Evolutionary conservation across 768 basidiomycete species (phyloP).

Genomic region (Leccinum uliginosum): DNA sequence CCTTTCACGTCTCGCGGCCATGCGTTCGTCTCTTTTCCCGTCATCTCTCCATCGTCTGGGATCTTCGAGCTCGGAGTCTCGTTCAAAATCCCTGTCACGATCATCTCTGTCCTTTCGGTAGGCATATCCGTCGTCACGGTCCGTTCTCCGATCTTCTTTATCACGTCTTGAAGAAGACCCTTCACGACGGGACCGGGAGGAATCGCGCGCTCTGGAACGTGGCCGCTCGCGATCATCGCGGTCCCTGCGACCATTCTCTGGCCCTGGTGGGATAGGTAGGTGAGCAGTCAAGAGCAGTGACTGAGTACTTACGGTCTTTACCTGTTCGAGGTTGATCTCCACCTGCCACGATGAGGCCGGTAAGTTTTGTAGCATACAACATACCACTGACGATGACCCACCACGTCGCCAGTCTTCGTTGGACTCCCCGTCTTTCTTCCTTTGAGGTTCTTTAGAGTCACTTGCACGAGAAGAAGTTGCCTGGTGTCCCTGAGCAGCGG

Average conservation of each 20-base stretch:
- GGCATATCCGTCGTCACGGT: slow-evolving; percentile 28
- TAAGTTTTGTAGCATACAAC: background rate
- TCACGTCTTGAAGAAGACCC: slow-evolving; percentile 51
- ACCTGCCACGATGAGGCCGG: slow-evolving; percentile 27
- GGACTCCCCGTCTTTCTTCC: slow-evolving; percentile 68
- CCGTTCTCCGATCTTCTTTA: slow-evolving; percentile 34
- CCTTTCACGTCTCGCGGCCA: slow-evolving; percentile 56
- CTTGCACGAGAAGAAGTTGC: slow-evolving; percentile 44
- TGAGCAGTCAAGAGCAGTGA: background rate
- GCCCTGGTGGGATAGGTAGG: slow-evolving; percentile 34
- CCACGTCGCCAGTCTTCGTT: slow-evolving; percentile 87
- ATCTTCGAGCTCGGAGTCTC: slow-evolving; percentile 58
- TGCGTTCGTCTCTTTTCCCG: slow-evolving; percentile 72
- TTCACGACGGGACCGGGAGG: slow-evolving; percentile 59
- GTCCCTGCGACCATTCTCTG: slow-evolving; percentile 52
- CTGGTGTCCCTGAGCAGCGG: slow-evolving; percentile 32
- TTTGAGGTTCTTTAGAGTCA: slow-evolving; percentile 56
- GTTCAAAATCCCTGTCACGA: slow-evolving; percentile 39
- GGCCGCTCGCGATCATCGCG: slow-evolving; percentile 61
- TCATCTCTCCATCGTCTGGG: slow-evolving; percentile 78
- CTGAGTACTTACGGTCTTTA: slow-evolving; percentile 52
- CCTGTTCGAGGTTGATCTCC: slow-evolving; percentile 46
- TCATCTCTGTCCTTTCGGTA: slow-evolving; percentile 34
- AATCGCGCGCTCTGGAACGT: slow-evolving; percentile 60
- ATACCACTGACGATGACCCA: slow-evolving; percentile 30